Evolutionary conservation across 2,329 filamentous ascomycete genomes (phyloP), one percentile per base, ranked within the genome.

Genomic region (Trichoderma oligosporum): DNA sequence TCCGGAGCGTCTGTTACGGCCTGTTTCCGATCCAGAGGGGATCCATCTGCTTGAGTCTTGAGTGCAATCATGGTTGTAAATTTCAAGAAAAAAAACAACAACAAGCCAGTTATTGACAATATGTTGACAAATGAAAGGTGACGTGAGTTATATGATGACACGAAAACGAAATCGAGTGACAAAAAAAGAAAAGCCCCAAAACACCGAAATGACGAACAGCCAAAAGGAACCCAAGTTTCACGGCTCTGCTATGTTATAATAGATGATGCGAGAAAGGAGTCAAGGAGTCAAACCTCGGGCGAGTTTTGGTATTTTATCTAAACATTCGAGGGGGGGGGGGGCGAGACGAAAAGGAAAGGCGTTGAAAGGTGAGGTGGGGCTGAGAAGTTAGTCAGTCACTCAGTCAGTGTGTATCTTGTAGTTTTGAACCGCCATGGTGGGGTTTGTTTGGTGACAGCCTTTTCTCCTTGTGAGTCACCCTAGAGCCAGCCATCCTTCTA

Each of bases 1-100:
- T 72, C 56, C 1, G 75, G 65, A 1, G 77, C 69, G 62, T 76
- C 71, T 4, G 65, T 59, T n/a, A 80, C 76, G 16, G 78, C 79
- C 65, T 83, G 80, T 53, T 70, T 68, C 46, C 73, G 68, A 59
- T 70, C 70, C 31, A 59, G 62, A 4, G 67, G 61, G 11, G 67
- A 66, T 58, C 66, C 66, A 18, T 67, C 69, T 8, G 67, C 56
- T 33, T 65, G 61, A 3, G 62, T 63, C 7, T 61, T 65, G 45
- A 75, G 68, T 48, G 75, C 68, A 41, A 76, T 74, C 75, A 78
- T 78, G 63, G 47, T 18, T 38, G 9, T 14, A 6, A 16, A 7
- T 12, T 24, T 48, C 16, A 22, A 46, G 22, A 18, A 20, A 3
- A 9, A 12, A 27, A 18, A 33, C n/a, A 16, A 24, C 33, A 9